Evolutionary conservation across 768 basidiomycete species (phyloP), one percentile per base, ranked within the genome.

Genomic region (Baorangia bicolor): DNA sequence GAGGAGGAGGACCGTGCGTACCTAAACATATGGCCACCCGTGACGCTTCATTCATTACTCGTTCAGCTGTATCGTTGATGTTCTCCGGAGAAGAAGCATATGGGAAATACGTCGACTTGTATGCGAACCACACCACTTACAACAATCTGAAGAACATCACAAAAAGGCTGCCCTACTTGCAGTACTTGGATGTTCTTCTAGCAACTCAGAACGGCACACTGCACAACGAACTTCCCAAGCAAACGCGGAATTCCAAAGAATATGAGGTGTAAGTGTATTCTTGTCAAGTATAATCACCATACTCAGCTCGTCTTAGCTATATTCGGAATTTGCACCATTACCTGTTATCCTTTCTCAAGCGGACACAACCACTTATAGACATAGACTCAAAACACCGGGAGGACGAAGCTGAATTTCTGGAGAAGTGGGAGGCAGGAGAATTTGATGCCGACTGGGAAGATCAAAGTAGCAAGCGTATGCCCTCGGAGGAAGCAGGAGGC

Each of bases 1-100:
- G 92, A 90, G 56, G 87, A 90, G 65, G 90, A 93, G 71, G 93
- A 97, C 74, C 88, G 92, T 95, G 67, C 67, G 90, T 86, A 20
- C 43, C 37, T 30, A 30, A 33, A 12, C 16, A 42, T 62, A n/a
- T 51, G 4, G 34, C 52, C 8, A 14, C 28, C n/a, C 21, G 42
- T 42, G 43, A 55, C 42, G 33, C n/a, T 54, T 43, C 54, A 60
- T 53, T 45, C 23, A 60, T 43, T 53, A 21, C 40, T 56, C 39
- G 51, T 55, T 34, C 58, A 93, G 92, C 89, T 50, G 78, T 93
- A 52, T 87, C 89, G 34, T 73, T 91, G 47, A 73, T 96, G 63
- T 99, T 99, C 75, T 96, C 95, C 13, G 97, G 97, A 33, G 96
- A 98, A 77, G 97, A 99, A 69, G 82, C 82, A 9, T 92, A 95